Evolutionary conservation across 208 protist species (phyloP), one percentile per base, ranked within the genome.

Genomic region (Leptomonas seymouri): DNA sequence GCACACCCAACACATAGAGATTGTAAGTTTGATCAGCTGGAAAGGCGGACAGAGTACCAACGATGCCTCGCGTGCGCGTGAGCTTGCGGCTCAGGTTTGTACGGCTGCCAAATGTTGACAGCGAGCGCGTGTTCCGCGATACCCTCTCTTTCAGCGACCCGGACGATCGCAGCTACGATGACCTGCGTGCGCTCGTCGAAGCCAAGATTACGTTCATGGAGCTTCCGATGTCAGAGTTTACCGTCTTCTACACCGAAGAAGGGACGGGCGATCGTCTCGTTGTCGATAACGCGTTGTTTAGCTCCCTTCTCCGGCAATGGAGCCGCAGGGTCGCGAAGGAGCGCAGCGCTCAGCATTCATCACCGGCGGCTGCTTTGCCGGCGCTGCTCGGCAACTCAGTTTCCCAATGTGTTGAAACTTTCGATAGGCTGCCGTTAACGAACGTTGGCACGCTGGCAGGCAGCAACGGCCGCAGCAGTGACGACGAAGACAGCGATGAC

Each of bases 161-260:
- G 9, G 78, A 95, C 16, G 84, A 87, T 21, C 44, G 77, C 27
- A 67, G 68, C 50, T 86, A 83, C 45, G 74, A 95, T 27, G 83
- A 85, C 36, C 78, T 95, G 25, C 79, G 75, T 12, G 78, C 76
- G 27, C 58, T 95, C 42, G 77, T 95, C 15, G 83, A 93, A 55
- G 74, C 71, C 15, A 95, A 95, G 60, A 74, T 95, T 6, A 67
- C 50, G 14, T 95, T 95, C 63, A 95, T 95, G 85, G 85, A 91
- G 45, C 64, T 89, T 20, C 59, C 72, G 2, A 45, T 68, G 18
- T 23, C 71, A 18, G 79, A 88, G 20, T 87, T 91, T 51, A 89
- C 82, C 16, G 74, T 90, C 34, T 89, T 95, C 51, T 80, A 85
- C 76, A 59, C 59, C 14, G 84, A 93, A 36, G 83, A 86, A 31